Conservation (phyloP, 306 rosid genomes). For the Gynostemma pentaphyllum region DNA sequence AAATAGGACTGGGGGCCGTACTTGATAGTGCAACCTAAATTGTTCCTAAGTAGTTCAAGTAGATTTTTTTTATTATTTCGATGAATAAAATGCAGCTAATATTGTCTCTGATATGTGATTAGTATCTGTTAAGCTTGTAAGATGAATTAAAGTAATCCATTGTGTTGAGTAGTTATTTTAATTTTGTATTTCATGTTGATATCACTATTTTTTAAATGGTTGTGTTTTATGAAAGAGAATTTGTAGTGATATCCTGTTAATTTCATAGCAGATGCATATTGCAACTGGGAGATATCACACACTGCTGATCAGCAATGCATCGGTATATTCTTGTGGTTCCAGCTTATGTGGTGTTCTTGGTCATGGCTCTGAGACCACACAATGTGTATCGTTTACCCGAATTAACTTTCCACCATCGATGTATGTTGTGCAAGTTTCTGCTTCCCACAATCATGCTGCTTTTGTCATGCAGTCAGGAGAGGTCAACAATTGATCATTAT, state of each 20-base stretch:
- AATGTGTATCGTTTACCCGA: slow-evolving; percentile 57
- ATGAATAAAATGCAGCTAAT: background rate
- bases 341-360: slow-evolving; percentile 89
- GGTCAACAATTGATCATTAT: slow-evolving; percentile 31
- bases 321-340: slow-evolving; percentile 83
- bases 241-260: slow-evolving; percentile 16
- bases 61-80: background rate
- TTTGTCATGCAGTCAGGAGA: slow-evolving; percentile 76
- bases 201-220: background rate
- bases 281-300: slow-evolving; percentile 85
- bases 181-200: background rate
- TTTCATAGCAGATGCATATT: slow-evolving; percentile 71
- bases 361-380: slow-evolving; percentile 76
- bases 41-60: background rate
- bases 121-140: background rate
- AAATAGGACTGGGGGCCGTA: background rate
- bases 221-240: background rate
- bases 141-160: background rate
- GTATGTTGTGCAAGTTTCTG: slow-evolving; percentile 64
- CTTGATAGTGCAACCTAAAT: background rate
- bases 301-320: slow-evolving; percentile 55
- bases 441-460: slow-evolving; percentile 84
- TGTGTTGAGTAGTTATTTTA: background rate
- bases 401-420: slow-evolving; percentile 52
- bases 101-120: background rate